Base-by-base conservation (phyloP, 768 basidiomycete genomes). In the Nidula microcarpa region DNA sequence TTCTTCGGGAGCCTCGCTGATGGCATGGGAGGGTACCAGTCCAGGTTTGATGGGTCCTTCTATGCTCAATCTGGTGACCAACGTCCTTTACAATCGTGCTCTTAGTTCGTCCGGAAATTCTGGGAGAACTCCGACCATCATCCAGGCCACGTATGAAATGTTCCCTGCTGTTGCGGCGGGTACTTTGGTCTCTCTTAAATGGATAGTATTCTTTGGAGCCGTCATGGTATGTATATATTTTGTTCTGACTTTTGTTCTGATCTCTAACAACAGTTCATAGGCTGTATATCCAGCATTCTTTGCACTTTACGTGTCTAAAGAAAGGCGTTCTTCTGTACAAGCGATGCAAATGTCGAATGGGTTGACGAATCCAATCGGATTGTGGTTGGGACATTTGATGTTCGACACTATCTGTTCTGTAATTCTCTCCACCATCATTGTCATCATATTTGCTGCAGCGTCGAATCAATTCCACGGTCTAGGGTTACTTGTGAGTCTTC, bases 291-390 rank as follows among this genome's bases (percentile, higher is more conserved):
- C 90, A n/a, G 89, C 89, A 3, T 92, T 92, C 70, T 90, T 83
- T 58, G 78, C 87, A 8, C 65, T 92, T 11, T 92, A 92, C 64
- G 87, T 89, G 3, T 83, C 87, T 0, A 77, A 76, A 55, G 90
- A 92, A 62, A 80, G 87, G 8, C 77, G 81, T 2, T 81, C 84
- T 0, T 81, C 83, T 2, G 86, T 91, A 0, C 87, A 91, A 63
- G 86, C 89, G 2, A 92, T 91, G 86, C 89, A 91, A 61, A 71
- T 87, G 35, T 87, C 86, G 35, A 89, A 91, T 63, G 89, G 89
- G 1, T 66, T 91, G 30, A 76, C 83, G 1, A 74, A 89, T 59
- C 84, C 87, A 16, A 65, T 82, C 47, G 87, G 86, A 2, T 70
- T 91, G 43, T 90, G 89, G 87, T 70, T 92, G 3, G 90, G 90